phyloP scores from a whole-genome alignment of 148 eudicot species.

The Rhododendron vialii region DNA sequence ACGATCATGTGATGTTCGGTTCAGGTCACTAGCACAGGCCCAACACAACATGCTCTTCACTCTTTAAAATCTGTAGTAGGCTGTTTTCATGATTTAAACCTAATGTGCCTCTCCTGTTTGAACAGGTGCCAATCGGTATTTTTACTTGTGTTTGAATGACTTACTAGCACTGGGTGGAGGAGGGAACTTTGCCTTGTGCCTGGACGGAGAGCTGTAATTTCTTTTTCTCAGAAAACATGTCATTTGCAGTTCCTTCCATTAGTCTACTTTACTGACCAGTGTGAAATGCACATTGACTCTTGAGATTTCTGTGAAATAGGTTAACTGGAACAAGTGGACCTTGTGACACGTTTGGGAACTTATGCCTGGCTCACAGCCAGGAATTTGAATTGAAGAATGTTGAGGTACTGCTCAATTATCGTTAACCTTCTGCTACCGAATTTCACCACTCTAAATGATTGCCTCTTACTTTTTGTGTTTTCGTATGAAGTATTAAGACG shows the following conservation, averaged over 20 bases:
- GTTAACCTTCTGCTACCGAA: background rate
- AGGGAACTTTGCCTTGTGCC: conserved; percentile 67
- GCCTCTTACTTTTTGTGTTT: background rate
- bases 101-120: conserved; percentile 10
- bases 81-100: conserved; percentile 13
- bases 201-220: conserved; percentile 85
- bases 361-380: conserved; percentile 72
- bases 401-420: conserved; percentile 45
- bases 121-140: conserved; percentile 81
- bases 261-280: background rate
- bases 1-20: background rate
- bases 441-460: background rate
- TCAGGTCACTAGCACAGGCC: background rate
- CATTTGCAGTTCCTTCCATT: background rate
- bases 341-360: conserved; percentile 86
- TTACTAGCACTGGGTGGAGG: conserved; percentile 90
- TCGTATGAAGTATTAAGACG: background rate
- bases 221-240: conserved; percentile 7
- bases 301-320: conserved; percentile 30
- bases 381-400: conserved; percentile 85
- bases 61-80: background rate
- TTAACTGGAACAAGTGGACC: conserved; percentile 89
- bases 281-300: background rate
- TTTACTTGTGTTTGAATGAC: conserved; percentile 70
- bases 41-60: background rate